Evolutionary conservation across 1,284 basidiomycete species (phyloP).

Genomic region (Grifola frondosa): DNA sequence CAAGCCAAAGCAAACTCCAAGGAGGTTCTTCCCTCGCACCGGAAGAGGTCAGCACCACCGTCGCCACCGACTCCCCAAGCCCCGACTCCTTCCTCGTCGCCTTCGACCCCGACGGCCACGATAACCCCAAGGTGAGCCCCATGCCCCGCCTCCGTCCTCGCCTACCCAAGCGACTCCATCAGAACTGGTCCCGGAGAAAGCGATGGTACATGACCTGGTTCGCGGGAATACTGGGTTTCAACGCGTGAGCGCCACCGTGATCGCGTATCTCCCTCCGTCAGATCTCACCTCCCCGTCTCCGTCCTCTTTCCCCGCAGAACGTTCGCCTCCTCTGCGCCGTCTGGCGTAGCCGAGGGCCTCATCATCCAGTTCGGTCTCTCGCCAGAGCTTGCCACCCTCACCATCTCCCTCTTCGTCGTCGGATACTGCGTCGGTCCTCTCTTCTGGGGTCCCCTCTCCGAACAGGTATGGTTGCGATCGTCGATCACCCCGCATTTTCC

Average conservation of each 20-base stretch:
- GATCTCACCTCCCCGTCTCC: conserved; percentile 1
- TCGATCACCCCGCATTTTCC: background rate
- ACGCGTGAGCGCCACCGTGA: conserved; percentile 50
- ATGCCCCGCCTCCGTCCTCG: background rate
- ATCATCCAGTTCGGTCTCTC: conserved; percentile 53
- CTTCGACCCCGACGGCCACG: conserved; percentile 2
- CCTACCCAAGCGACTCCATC: background rate
- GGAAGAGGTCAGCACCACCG: no score
- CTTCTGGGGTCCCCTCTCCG: conserved; percentile 50
- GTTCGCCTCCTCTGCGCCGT: conserved; percentile 61
- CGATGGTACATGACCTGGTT: conserved; percentile 56
- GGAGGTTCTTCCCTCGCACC: no score
- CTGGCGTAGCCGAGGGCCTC: conserved; percentile 48
- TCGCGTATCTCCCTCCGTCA: no score
- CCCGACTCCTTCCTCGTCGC: background rate
- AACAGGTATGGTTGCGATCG: conserved; percentile 25
- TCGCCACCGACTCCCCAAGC: no score
- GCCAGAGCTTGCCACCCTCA: conserved; percentile 49
- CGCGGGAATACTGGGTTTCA: conserved; percentile 65
- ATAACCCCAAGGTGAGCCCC: conserved; percentile 6
- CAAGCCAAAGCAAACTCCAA: no score
- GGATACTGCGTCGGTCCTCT: conserved; percentile 56
- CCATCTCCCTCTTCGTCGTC: conserved; percentile 53
- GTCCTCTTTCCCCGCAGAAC: conserved; percentile 35
- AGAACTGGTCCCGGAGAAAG: conserved; percentile 40